A percentile compares a stretch with the other conserved stretches of the same genome.
Conservation (phyloP, 2,329 filamentous ascomycete species). For the Penicillium sp. region DNA sequence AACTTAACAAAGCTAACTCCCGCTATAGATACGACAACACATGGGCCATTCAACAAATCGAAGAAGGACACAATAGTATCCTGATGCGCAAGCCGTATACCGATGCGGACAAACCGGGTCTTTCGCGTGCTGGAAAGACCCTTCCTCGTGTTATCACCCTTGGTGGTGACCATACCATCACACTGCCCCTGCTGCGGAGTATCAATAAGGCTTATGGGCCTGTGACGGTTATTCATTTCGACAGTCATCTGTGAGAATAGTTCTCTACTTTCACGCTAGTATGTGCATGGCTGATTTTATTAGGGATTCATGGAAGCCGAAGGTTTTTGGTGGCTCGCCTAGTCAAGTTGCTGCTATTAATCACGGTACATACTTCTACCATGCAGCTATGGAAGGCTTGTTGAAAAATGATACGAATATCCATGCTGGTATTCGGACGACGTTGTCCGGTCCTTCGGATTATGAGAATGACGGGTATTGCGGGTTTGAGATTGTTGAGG, state of each 20-base stretch:
- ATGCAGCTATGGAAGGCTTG: constrained; percentile 74
- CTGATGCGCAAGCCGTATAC: constrained; percentile 70
- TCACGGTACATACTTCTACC: constrained; percentile 87
- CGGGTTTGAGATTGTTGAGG: constrained; percentile 79
- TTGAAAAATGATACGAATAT: constrained; percentile 81
- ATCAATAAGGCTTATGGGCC: constrained; percentile 66
- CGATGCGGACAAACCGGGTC: constrained; percentile 64
- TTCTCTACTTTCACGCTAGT: no score
- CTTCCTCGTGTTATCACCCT: constrained; percentile 79
- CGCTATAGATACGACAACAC: constrained; percentile 70
- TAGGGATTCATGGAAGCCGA: constrained; percentile 54
- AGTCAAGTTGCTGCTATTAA: constrained; percentile 75
- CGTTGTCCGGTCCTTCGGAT: constrained; percentile 72
- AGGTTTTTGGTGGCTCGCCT: constrained; percentile 81
- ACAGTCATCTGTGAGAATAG: constrained; percentile 54
- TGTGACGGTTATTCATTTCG: constrained; percentile 64
- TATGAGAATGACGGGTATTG: constrained; percentile 85
- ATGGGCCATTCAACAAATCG: constrained; percentile 79
- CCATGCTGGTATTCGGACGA: constrained; percentile 83
- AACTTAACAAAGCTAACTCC: no score
- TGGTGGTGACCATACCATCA: constrained; percentile 48
- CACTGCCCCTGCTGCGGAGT: constrained; percentile 53
- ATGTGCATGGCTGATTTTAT: no score
- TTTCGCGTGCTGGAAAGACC: constrained; percentile 70
- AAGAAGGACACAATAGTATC: constrained; percentile 76